Base-by-base conservation (phyloP, 306 rosid genomes). In the Inga oerstediana region DNA sequence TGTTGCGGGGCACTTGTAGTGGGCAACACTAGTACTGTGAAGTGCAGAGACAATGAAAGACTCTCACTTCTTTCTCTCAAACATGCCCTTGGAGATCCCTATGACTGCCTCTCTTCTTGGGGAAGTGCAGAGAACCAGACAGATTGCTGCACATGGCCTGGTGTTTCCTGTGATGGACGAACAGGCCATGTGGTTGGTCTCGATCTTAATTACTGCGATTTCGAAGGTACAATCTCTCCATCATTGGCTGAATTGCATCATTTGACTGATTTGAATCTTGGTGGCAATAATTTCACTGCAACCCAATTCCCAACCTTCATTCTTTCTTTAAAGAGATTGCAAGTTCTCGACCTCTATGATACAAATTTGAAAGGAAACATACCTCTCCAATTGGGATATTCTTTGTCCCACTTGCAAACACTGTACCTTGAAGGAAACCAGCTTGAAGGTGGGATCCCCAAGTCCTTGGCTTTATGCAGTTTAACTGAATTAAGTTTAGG, bases 131-230 rank as follows among this genome's bases (percentile, higher is more conserved):
- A 61, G 14, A 61, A 41, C 16, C 35, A 76, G 1, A 59, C 30
- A 13, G 80, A 76, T 45, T 76, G 80, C 22, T 76, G 80, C 65
- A 76, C 44, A 0, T 78, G 65, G 75, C 12, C 3, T 1, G 43
- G 72, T 59, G 62, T 82, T 37, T 24, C 15, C 0, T 82, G 86
- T 12, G 17, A 24, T 37, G 39, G 14, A 8, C 34, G 4, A 30
- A 56, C 76, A 0, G 79, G 71, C 11, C 84, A 79, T 49, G 89
- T 86, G 41, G 5, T 52, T 4, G 3, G 0, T 3, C 79, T 82
- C n/a, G 7, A 10, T 79, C 86, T 43, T 27, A 2, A 2, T 30
- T 1, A 10, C 73, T 2, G 5, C 4, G 0, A 5, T 14, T 17
- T 43, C 0, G 6, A 49, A 78, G 84, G 84, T 39, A 27, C 44